These are phyloP conservation scores for Hapsidospora chrysogenum DNA, from an alignment of 495 filamentous ascomycete species.

Conservation along the genomic window DNA sequence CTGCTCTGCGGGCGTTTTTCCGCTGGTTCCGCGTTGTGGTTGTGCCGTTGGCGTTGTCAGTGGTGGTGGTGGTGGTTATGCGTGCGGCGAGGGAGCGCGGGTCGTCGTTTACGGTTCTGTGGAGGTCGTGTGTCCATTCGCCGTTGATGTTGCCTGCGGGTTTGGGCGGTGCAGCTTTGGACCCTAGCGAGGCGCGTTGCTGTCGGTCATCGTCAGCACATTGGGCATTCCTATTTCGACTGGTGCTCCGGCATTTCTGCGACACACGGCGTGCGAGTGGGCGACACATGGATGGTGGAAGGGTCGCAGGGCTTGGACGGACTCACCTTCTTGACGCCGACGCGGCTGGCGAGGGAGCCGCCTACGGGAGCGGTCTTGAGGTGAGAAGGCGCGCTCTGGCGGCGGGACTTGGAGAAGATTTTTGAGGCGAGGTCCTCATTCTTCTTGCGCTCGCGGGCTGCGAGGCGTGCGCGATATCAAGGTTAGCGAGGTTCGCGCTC, in stretches of 20 bases:
- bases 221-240: too few relatives aligned
- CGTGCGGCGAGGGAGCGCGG: conserved; percentile 25
- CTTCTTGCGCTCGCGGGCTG: conserved; percentile 53
- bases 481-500: not conserved
- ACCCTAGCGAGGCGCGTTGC: conserved; percentile 26
- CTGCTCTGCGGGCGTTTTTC: conserved; percentile 7
- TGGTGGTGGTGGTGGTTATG: conserved; percentile 21
- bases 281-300: conserved; percentile 7
- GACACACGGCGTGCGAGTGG: not conserved
- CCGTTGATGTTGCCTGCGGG: conserved; percentile 29
- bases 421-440: conserved; percentile 54
- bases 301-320: too few relatives aligned
- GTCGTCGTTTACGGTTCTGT: conserved; percentile 15
- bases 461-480: not conserved
- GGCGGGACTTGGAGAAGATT: conserved; percentile 50
- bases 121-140: conserved; percentile 44
- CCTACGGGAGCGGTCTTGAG: conserved; percentile 23
- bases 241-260: conserved; percentile 8
- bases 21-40: conserved; percentile 8
- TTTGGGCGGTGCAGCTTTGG: conserved; percentile 18
- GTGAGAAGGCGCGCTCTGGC: conserved; percentile 37
- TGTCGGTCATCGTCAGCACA: too few relatives aligned
- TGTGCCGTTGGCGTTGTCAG: conserved; percentile 2
- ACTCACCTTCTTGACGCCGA: conserved; percentile 54
- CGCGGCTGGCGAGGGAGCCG: conserved; percentile 54